Evolutionary conservation across 495 filamentous ascomycete species (phyloP).

Genomic region (Aspergillus bridgeri): DNA sequence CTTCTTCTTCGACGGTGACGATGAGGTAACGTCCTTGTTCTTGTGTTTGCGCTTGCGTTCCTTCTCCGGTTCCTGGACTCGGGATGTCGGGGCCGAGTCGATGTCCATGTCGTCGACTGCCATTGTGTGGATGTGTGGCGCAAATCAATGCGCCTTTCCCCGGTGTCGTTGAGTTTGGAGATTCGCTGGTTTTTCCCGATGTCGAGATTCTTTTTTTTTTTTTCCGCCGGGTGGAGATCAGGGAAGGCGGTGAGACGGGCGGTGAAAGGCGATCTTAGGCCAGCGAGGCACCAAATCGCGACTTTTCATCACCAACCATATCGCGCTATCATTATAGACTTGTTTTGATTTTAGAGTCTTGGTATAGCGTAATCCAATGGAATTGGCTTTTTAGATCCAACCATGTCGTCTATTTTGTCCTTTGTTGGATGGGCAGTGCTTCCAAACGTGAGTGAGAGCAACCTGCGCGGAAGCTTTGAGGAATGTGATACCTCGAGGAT

Average conservation of each 20-base stretch:
- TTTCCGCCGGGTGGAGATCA: constrained; percentile 10
- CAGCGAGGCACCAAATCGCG: constrained; percentile 1
- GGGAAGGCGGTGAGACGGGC: constrained; percentile 35
- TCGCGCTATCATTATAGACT: not conserved
- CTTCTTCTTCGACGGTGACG: constrained; percentile 47
- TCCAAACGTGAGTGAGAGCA: constrained; percentile 59
- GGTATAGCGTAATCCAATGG: not conserved
- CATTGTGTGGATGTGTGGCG: constrained; percentile 33
- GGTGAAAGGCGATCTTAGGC: constrained; percentile 19
- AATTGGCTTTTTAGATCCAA: constrained; percentile 5
- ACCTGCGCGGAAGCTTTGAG: not conserved
- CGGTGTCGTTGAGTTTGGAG: constrained; percentile 14
- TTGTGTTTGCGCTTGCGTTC: constrained; percentile 55
- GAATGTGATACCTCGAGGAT: not conserved
- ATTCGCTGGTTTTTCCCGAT: constrained; percentile 13
- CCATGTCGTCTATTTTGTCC: constrained; percentile 57
- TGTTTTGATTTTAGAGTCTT: not conserved
- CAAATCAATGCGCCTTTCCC: constrained; percentile 16
- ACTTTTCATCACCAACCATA: not conserved
- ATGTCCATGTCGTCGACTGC: constrained; percentile 45
- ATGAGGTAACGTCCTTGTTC: constrained; percentile 22
- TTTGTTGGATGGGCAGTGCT: constrained; percentile 78
- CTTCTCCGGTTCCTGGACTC: constrained; percentile 41
- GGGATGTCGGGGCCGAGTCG: constrained; percentile 24
- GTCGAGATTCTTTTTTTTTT: constrained; percentile 39